Conservation (phyloP, 2,329 filamentous ascomycete species). For the Cercospora sojina region DNA sequence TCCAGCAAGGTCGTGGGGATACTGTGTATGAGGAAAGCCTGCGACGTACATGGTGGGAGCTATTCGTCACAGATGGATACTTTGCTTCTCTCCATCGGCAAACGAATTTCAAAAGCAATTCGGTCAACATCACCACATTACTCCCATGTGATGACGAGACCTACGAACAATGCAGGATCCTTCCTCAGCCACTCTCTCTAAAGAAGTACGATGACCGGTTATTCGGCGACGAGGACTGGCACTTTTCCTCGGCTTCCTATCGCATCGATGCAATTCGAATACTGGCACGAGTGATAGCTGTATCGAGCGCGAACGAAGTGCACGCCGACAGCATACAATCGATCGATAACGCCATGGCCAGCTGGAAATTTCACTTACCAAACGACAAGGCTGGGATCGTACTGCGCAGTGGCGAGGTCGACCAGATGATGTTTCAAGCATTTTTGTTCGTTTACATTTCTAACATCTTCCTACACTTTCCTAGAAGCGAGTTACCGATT, state of each 20-base stretch:
- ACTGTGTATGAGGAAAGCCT: constrained; percentile 76
- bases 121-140: constrained; percentile 65
- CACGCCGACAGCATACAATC: constrained; percentile 50
- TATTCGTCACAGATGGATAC: constrained; percentile 80
- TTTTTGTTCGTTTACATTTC: constrained; percentile 70
- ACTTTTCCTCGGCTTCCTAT: constrained; percentile 83
- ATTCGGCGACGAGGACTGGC: constrained; percentile 67
- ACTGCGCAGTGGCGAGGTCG: constrained; percentile 67
- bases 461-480: constrained; percentile 74
- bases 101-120: constrained; percentile 68
- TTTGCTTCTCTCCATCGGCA: constrained; percentile 75
- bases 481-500: constrained; percentile 69
- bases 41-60: constrained; percentile 87
- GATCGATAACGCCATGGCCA: constrained; percentile 63
- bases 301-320: constrained; percentile 37
- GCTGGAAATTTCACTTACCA: constrained; percentile 80
- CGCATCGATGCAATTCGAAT: constrained; percentile 79
- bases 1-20: constrained; percentile 61
- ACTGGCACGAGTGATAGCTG: constrained; percentile 69
- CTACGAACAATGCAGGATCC: constrained; percentile 51
- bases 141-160: constrained; percentile 83
- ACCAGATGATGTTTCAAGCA: constrained; percentile 90
- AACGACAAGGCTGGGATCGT: constrained; percentile 68
- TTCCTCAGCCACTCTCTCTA: constrained; percentile 59
- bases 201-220: constrained; percentile 74